These are phyloP conservation scores for Fusarium irregulare DNA, from an alignment of 2,329 filamentous ascomycete genomes.

Conservation along the genomic window DNA sequence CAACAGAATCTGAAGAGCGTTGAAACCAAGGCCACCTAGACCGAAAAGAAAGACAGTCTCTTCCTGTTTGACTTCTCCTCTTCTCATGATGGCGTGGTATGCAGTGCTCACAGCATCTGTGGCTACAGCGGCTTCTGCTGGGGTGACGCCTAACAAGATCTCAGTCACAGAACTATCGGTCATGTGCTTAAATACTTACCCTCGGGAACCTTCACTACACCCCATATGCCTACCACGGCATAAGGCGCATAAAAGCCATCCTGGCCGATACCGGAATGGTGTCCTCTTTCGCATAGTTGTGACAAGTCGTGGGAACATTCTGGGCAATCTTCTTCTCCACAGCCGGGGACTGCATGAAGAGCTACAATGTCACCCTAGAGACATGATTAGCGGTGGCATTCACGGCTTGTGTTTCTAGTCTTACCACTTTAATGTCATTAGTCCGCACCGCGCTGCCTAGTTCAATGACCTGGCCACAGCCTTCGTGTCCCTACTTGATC, in stretches of 20 bases:
- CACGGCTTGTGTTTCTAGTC: fast-evolving
- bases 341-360: constrained; percentile 39
- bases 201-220: constrained; percentile 26
- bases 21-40: constrained; percentile 31
- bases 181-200: neutral
- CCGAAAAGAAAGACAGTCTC: constrained; percentile 36
- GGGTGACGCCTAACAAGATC: constrained; percentile 19
- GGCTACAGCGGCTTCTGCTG: constrained; percentile 35
- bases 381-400: fast-evolving
- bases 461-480: constrained; percentile 31
- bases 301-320: constrained; percentile 55
- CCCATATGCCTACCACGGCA: constrained; percentile 46
- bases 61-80: constrained; percentile 24
- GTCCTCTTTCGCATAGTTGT: constrained; percentile 52
- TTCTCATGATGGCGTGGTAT: constrained; percentile 33
- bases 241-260: constrained; percentile 58
- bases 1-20: constrained; percentile 33
- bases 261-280: constrained; percentile 58
- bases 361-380: constrained; percentile 37
- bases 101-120: constrained; percentile 40
- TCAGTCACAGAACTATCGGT: neutral
- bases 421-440: constrained; percentile 19
- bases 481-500: constrained; percentile 31
- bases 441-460: constrained; percentile 9
- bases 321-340: constrained; percentile 23